Evolutionary conservation across 495 filamentous ascomycete genomes (phyloP).

Genomic region (Symbiotaphrina buchneri): DNA sequence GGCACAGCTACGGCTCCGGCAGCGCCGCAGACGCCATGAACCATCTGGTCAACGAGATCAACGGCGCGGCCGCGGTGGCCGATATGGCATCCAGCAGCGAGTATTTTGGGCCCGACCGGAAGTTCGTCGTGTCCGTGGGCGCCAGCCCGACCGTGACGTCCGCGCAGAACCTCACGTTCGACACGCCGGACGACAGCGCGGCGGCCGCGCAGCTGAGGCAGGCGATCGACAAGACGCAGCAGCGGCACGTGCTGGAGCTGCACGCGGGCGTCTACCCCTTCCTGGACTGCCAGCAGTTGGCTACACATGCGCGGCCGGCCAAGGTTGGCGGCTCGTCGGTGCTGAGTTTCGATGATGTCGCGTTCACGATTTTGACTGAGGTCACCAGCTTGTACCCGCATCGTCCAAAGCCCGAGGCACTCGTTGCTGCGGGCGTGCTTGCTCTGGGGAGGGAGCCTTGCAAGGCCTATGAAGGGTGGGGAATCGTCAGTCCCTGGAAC

Average conservation of each 20-base stretch:
- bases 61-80: constrained; percentile 26
- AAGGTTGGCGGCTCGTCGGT: no score
- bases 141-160: constrained; percentile 49
- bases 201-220: not conserved
- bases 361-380: not conserved
- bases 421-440: not conserved
- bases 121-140: constrained; percentile 46
- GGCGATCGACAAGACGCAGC: not conserved
- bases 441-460: not conserved
- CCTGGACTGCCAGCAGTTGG: not conserved
- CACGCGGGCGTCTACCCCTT: not conserved
- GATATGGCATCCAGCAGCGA: constrained; percentile 10
- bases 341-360: not conserved
- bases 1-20: constrained; percentile 40
- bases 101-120: not conserved
- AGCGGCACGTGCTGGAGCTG: not conserved
- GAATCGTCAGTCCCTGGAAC: not conserved
- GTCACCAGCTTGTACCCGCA: not conserved
- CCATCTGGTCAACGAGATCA: constrained; percentile 36
- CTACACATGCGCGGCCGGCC: not conserved
- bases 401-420: not conserved
- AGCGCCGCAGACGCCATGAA: constrained; percentile 29
- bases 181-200: not conserved
- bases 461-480: not conserved
- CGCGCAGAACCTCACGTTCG: not conserved